These are phyloP conservation scores for Rhizopogon vinicolor DNA, from an alignment of 768 basidiomycete genomes.

Conservation along the genomic window DNA sequence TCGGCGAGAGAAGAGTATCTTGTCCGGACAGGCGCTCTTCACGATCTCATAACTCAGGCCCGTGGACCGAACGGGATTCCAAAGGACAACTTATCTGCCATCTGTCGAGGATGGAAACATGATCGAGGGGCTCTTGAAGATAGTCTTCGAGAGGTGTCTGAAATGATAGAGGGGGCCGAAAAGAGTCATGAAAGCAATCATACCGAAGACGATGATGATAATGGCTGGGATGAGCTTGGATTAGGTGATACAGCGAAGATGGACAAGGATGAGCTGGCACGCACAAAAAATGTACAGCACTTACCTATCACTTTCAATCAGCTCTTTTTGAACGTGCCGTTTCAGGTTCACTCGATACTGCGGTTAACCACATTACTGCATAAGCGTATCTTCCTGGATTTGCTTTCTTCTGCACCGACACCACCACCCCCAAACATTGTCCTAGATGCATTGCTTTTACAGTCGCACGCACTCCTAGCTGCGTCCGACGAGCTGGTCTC, in stretches of 20 bases:
- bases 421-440: constrained; percentile 17
- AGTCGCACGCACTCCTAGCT: constrained; percentile 48
- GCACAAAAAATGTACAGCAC: constrained; percentile 51
- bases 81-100: constrained; percentile 52
- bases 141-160: constrained; percentile 50
- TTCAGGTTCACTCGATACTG: constrained; percentile 55
- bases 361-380: constrained; percentile 60
- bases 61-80: constrained; percentile 47
- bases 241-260: constrained; percentile 43
- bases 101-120: constrained; percentile 44
- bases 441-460: constrained; percentile 49
- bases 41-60: constrained; percentile 53
- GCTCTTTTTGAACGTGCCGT: constrained; percentile 1
- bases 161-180: constrained; percentile 42
- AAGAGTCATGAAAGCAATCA: constrained; percentile 19
- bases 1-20: constrained; percentile 44
- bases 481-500: constrained; percentile 65
- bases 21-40: constrained; percentile 52
- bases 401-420: constrained; percentile 33
- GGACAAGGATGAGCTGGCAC: constrained; percentile 45
- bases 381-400: constrained; percentile 50
- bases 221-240: constrained; percentile 60
- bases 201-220: constrained; percentile 24
- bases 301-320: not conserved
- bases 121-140: constrained; percentile 60